Base-by-base conservation (phyloP, 2,329 filamentous ascomycete species). In the Exserohilum rostratum region DNA sequence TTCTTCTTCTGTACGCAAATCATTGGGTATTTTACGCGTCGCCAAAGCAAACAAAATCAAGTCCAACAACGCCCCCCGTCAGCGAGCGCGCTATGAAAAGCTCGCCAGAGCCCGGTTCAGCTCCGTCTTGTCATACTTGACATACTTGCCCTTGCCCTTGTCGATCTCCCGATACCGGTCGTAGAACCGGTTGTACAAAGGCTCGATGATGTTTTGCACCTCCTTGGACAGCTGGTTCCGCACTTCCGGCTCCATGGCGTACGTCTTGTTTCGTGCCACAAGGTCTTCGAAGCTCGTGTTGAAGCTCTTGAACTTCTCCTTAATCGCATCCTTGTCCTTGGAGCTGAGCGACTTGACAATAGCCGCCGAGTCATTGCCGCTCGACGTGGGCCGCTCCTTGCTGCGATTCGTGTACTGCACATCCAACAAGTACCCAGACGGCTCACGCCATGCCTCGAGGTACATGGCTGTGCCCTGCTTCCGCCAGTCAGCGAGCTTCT, bases 121-220 rank as follows among this genome's bases (percentile, higher is more conserved):
- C 43, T 87, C 85, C 35, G 82, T 82, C 80, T 97, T 97, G 79
- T 97, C 93, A 74, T 96, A 98, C 79, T 96, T 97, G 74, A 96
- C 92, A 76, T 98, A 96, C 77, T 99, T 99, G 65, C 93, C 93
- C 78, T 93, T 96, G 55, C 95, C 95, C 80, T 96, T 97, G 78
- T 98, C 93, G 61, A 98, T 87, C 77, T 98, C 95, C 73, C 97
- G 93, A 73, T 99, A 99, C 25, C 93, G 85, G 77, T 98, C 95
- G 87, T 91, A 98, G 78, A 99, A 99, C 40, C 95, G 85, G 58
- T 89, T 90, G 78, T 99, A 99, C 12, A 99, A 82, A 50, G 93
- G 93, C 78, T 98, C 93, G 51, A 99, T 88, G 78, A 96, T 91
- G 66, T 88, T 88, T 74, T 95, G 91, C 60, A 98, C 88, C 70